Evolutionary conservation across 805 yeast genomes (phyloP).

Genomic region (Pichia rugopelliculosa): DNA sequence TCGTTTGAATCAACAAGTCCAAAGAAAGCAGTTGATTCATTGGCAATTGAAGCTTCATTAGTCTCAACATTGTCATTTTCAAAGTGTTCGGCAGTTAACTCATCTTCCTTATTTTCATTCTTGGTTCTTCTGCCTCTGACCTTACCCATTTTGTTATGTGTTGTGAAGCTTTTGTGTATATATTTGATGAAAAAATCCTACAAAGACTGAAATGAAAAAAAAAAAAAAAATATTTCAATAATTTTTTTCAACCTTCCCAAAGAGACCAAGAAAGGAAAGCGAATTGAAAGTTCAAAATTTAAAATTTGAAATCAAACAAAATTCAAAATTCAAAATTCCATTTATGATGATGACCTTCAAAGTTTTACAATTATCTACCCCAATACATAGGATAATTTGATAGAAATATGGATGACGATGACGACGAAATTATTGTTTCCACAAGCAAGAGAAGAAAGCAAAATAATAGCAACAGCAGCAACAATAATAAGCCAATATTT

Average conservation of each 20-base stretch:
- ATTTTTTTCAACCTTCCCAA: not conserved
- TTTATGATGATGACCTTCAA: too few species aligned
- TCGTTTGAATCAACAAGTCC: constrained; percentile 83
- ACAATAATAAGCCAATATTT: not conserved
- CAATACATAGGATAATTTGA: too few species aligned
- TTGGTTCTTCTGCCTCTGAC: constrained; percentile 30
- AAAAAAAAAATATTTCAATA: too few species aligned
- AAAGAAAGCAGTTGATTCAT: constrained; percentile 47
- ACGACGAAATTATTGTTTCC: constrained; percentile 4
- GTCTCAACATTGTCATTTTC: not conserved
- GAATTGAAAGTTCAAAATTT: not conserved
- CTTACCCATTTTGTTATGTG: constrained; percentile 19
- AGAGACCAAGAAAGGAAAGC: too few species aligned
- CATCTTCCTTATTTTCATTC: constrained; percentile 11
- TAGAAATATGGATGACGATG: constrained; percentile 5
- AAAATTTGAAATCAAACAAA: too few species aligned
- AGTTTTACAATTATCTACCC: too few species aligned
- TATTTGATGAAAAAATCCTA: not conserved
- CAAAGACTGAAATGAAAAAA: not conserved
- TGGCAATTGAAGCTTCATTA: not conserved
- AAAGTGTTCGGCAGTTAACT: not conserved
- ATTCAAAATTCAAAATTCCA: not conserved
- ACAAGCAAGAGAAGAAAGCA: not conserved
- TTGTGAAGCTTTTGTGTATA: not conserved
- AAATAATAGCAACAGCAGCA: not conserved